Evolutionary conservation across 2,329 filamentous ascomycete species (phyloP), one percentile per base, ranked within the genome.

Genomic region (Arthrobotrys entomopaga): DNA sequence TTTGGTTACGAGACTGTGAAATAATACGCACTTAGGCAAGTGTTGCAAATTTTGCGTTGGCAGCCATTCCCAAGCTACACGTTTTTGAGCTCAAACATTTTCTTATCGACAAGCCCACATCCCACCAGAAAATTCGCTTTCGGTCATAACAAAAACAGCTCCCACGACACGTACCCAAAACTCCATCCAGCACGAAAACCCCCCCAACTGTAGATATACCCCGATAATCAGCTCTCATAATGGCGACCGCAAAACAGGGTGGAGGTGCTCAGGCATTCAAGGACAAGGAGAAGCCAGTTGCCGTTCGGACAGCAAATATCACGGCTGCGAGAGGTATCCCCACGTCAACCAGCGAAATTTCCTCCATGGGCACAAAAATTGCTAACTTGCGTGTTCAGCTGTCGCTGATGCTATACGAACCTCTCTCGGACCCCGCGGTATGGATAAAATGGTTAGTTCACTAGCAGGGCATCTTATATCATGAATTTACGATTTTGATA

Each of bases 261-360:
- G 71, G 71, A 20, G 16, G 29, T 38, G 53, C 22, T 43, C 61
- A 65, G 42, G 71, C 71, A 20, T 75, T 75, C 65, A 75, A 75
- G 58, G 71, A 75, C 46, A 99, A 97, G 88, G 95, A 97, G 86
- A 99, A 99, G 92, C 95, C 95, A 79, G 90, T 95, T 86, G 95
- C 95, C 78, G 95, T 99, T 78, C 91, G 95, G 79, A 93, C 91
- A 77, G 91, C 92, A 81, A 99, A 99, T 84, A 98, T 99, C 83
- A 91, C 97, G 81, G 95, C 95, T 79, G 95, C 95, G 79, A 89
- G 94, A 92, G 92, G 92, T 94, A 84, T n/a, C 46, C 43, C 20
- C 52, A 56, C 38, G 46, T 64, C 19, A 40, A 38, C 22, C 16
- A 50, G 29, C 58, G 53, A 38, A 60, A 52, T 29, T 26, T 24